phyloP scores from a whole-genome alignment of 495 filamentous ascomycete genomes.

The Beverwykella pulmonaria region DNA sequence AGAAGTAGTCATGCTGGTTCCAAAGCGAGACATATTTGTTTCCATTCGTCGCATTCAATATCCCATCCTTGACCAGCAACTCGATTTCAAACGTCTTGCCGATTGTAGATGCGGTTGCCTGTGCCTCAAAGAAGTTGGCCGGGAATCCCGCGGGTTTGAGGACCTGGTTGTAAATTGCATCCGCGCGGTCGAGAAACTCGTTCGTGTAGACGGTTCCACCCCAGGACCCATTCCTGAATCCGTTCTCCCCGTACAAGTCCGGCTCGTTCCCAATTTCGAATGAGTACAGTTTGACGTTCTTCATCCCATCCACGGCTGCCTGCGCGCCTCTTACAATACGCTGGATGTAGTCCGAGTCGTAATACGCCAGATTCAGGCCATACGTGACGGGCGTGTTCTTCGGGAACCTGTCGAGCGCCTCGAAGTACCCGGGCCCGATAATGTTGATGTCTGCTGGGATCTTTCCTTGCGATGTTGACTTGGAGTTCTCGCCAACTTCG shows the following conservation, averaged over 20 bases:
- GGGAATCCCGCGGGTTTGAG: constrained; percentile 41
- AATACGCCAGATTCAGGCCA: constrained; percentile 47
- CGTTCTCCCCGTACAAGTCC: constrained; percentile 46
- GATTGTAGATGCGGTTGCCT: constrained; percentile 46
- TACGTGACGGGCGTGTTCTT: constrained; percentile 45
- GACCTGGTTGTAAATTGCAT: constrained; percentile 43
- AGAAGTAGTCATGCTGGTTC: constrained; percentile 52
- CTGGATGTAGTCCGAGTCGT: constrained; percentile 39
- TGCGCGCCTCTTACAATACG: constrained; percentile 41
- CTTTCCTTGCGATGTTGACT: constrained; percentile 35
- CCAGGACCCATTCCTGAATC: constrained; percentile 42
- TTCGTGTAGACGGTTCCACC: constrained; percentile 43
- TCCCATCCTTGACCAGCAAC: constrained; percentile 37
- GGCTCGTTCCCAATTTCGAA: constrained; percentile 52
- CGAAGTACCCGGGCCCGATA: constrained; percentile 46
- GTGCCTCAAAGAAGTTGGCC: constrained; percentile 47
- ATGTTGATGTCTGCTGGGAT: constrained; percentile 41
- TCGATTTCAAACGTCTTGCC: constrained; percentile 46
- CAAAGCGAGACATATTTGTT: constrained; percentile 40
- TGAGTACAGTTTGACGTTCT: constrained; percentile 44
- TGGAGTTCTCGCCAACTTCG: constrained; percentile 31
- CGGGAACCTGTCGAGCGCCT: constrained; percentile 46
- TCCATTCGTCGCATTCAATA: constrained; percentile 28
- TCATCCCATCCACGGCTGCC: constrained; percentile 39
- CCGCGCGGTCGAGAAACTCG: constrained; percentile 44